Evolutionary conservation across 164 flowering plant genomes (phyloP).

Genomic region (Dillenia suffruticosa): DNA sequence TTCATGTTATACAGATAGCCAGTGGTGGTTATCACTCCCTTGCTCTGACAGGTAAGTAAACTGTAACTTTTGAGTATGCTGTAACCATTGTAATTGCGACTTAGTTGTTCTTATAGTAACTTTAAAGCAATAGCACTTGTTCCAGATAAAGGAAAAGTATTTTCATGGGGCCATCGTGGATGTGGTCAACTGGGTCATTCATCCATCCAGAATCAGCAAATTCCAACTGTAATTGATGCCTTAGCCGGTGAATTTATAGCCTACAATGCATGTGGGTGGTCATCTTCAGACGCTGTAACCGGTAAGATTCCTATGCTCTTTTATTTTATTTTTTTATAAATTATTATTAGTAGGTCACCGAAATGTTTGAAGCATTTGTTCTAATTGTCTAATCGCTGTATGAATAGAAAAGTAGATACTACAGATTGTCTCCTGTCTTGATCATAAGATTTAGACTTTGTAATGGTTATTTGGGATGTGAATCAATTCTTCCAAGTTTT

Average conservation of each 20-base stretch:
- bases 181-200: slow-evolving; percentile 89
- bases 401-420: too few species aligned
- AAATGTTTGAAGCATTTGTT: too few species aligned
- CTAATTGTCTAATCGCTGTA: too few species aligned
- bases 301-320: slow-evolving; percentile 28
- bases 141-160: slow-evolving; percentile 76
- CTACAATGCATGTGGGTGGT: slow-evolving; percentile 78
- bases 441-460: too few species aligned
- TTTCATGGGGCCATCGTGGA: slow-evolving; percentile 97
- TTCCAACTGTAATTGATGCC: slow-evolving; percentile 63
- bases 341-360: too few species aligned
- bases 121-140: neutral
- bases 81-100: neutral
- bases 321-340: too few species aligned
- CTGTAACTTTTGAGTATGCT: neutral
- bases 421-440: too few species aligned
- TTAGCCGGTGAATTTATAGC: slow-evolving; percentile 45
- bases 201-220: slow-evolving; percentile 55
- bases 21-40: slow-evolving; percentile 92
- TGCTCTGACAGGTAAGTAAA: slow-evolving; percentile 73
- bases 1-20: slow-evolving; percentile 66
- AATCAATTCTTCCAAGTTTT: too few species aligned
- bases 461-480: too few species aligned
- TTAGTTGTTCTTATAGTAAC: neutral
- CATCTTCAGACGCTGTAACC: slow-evolving; percentile 85